phyloP scores from a whole-genome alignment of 306 rosid species.

The Gastrolobium bilobum region DNA sequence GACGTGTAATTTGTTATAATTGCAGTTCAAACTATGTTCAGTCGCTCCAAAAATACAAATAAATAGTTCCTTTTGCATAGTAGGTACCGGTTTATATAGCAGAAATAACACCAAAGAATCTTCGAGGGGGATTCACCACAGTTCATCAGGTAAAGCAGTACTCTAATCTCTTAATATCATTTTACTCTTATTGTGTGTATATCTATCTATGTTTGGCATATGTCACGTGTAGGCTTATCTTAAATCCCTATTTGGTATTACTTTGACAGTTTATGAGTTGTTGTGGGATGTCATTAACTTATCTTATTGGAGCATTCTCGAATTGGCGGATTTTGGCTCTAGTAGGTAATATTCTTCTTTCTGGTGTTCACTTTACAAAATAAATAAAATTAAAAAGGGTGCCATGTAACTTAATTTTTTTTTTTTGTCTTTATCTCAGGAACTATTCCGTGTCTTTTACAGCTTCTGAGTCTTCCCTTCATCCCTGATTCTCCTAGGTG shows the following conservation, averaged over 20 bases:
- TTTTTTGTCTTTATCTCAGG: slow-evolving; percentile 55
- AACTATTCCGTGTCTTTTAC: slow-evolving; percentile 66
- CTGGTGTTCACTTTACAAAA: slow-evolving; percentile 25
- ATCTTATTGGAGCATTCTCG: slow-evolving; percentile 69
- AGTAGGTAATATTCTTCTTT: slow-evolving; percentile 54
- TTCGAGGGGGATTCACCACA: slow-evolving; percentile 75
- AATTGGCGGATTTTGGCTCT: slow-evolving; percentile 71
- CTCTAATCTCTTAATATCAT: slow-evolving; percentile 19
- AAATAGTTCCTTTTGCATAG: slow-evolving; percentile 24
- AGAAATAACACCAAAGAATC: slow-evolving; percentile 80
- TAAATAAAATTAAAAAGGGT: not conserved
- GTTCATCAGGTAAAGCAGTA: slow-evolving; percentile 66
- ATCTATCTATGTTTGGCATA: slow-evolving; percentile 19
- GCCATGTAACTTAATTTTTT: not conserved
- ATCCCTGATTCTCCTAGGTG: slow-evolving; percentile 96
- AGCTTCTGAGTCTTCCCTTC: slow-evolving; percentile 74
- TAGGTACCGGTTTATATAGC: slow-evolving; percentile 84
- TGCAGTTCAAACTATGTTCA: slow-evolving; percentile 24
- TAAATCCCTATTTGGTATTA: slow-evolving; percentile 30
- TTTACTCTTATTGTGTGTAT: slow-evolving; percentile 30
- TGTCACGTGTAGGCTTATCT: slow-evolving; percentile 18
- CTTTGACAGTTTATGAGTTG: slow-evolving; percentile 72
- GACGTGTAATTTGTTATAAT: slow-evolving; percentile 16
- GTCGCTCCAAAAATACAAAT: not conserved
- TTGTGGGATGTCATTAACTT: slow-evolving; percentile 71